phyloP scores from a whole-genome alignment of 179 eudicot genomes.

The Beta corolliflora region DNA sequence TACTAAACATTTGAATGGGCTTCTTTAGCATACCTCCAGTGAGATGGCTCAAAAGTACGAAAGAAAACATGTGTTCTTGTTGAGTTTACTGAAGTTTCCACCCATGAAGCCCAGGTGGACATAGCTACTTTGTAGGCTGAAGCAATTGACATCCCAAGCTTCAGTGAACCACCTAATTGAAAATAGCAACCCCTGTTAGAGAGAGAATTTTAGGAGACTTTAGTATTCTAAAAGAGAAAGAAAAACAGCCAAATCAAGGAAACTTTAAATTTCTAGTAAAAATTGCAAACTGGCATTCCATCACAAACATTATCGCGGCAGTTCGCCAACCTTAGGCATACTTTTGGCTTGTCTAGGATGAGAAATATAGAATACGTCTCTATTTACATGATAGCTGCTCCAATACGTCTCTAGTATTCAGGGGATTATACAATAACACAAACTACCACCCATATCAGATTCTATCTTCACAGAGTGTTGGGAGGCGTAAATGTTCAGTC shows the following conservation, averaged over 20 bases:
- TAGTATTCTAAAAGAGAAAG: background rate
- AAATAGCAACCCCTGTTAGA: conserved; percentile 91
- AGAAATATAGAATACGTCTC: too few species aligned
- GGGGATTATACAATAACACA: background rate
- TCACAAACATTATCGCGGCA: background rate
- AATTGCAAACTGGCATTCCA: background rate
- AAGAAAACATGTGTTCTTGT: conserved; percentile 72
- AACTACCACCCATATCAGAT: background rate
- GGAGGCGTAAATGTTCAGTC: background rate
- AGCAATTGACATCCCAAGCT: conserved; percentile 75
- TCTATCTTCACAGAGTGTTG: background rate
- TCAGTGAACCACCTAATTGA: conserved; percentile 62
- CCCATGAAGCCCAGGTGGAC: conserved; percentile 83
- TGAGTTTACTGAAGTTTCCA: conserved; percentile 57
- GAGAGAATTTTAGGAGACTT: conserved; percentile 26
- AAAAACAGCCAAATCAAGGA: background rate
- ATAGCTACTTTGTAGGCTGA: conserved; percentile 65
- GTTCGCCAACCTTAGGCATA: background rate
- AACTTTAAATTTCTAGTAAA: background rate
- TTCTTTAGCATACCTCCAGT: conserved; percentile 64
- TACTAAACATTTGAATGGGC: background rate
- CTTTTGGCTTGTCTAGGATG: too few species aligned
- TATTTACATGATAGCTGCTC: background rate
- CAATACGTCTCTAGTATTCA: background rate
- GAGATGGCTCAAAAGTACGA: conserved; percentile 85